Percentiles rank a stretch among this genome's conserved stretches.
These are phyloP conservation scores for Usnea hakonensis DNA, from an alignment of 495 filamentous ascomycete species.

Conservation along the genomic window DNA sequence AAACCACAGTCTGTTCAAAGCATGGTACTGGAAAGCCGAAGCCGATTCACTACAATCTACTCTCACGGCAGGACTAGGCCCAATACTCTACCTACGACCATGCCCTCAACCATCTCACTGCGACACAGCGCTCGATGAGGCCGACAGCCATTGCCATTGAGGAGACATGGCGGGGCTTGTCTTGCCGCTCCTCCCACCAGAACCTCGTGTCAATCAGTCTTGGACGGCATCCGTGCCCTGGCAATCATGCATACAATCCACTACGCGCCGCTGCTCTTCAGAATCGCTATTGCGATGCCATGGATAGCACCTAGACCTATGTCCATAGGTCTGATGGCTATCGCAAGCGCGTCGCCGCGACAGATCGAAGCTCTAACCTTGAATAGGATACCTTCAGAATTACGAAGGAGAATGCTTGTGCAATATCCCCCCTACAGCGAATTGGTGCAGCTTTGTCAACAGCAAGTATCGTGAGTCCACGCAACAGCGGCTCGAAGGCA, in stretches of 20 bases:
- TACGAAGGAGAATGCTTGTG: conserved; percentile 16
- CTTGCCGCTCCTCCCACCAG: not conserved
- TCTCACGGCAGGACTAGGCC: no score
- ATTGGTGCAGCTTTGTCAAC: conserved; percentile 27
- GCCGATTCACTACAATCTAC: no score
- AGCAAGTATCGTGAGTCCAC: conserved; percentile 16
- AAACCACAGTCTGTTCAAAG: no score
- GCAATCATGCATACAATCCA: no score
- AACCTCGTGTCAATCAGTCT: not conserved
- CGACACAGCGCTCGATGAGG: not conserved
- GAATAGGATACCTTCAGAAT: conserved; percentile 22
- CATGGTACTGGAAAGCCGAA: no score
- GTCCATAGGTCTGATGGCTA: conserved; percentile 15
- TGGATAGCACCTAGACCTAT: conserved; percentile 22
- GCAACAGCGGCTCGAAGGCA: not conserved
- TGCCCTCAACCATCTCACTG: no score
- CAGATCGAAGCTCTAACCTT: conserved; percentile 21
- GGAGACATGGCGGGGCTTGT: not conserved
- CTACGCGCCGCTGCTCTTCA: conserved; percentile 9
- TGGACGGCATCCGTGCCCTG: not conserved
- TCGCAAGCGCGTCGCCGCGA: conserved; percentile 18
- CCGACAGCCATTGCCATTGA: not conserved
- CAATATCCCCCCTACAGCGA: conserved; percentile 20
- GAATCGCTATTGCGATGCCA: conserved; percentile 11
- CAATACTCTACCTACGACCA: no score